Conservation (phyloP, 2,329 filamentous ascomycete genomes). For the Colletotrichum aenigma region DNA sequence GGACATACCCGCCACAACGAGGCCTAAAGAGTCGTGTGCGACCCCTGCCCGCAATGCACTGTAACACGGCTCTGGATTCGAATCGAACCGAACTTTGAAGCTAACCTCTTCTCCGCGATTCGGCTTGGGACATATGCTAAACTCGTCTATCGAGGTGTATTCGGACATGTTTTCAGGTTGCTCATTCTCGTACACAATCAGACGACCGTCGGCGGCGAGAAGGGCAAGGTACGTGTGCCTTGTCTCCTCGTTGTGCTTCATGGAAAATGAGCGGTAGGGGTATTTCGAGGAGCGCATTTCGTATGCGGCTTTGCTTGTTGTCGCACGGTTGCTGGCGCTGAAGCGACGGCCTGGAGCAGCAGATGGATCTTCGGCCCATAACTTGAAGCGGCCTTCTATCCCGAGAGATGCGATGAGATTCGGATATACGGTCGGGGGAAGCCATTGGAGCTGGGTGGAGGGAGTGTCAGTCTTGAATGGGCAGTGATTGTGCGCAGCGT, state of each 20-base stretch:
- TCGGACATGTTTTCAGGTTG: conserved; percentile 81
- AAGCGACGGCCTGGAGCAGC: conserved; percentile 84
- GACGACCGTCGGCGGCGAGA: conserved; percentile 79
- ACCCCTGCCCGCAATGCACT: conserved; percentile 81
- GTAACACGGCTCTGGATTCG: conserved; percentile 82
- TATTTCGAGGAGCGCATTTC: conserved; percentile 64
- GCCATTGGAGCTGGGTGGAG: conserved; percentile 79
- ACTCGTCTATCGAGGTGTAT: conserved; percentile 77
- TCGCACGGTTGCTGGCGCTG: conserved; percentile 59
- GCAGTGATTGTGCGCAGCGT: not conserved
- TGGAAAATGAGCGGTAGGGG: conserved; percentile 81
- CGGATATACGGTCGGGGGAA: conserved; percentile 85
- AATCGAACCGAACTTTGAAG: conserved; percentile 87
- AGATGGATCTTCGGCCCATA: conserved; percentile 91
- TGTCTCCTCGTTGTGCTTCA: conserved; percentile 81
- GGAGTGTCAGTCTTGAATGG: not conserved
- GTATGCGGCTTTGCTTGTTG: conserved; percentile 51
- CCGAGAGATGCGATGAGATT: conserved; percentile 87
- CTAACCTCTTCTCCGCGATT: conserved; percentile 83
- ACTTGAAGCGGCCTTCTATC: conserved; percentile 86
- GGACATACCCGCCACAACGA: conserved; percentile 88
- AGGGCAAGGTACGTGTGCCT: conserved; percentile 85
- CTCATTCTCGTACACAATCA: conserved; percentile 84
- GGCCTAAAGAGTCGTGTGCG: conserved; percentile 74
- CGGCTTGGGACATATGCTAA: conserved; percentile 74